Conservation (phyloP, 192 early-diverging fungal genomes). For the Backusella psychrophila region DNA sequence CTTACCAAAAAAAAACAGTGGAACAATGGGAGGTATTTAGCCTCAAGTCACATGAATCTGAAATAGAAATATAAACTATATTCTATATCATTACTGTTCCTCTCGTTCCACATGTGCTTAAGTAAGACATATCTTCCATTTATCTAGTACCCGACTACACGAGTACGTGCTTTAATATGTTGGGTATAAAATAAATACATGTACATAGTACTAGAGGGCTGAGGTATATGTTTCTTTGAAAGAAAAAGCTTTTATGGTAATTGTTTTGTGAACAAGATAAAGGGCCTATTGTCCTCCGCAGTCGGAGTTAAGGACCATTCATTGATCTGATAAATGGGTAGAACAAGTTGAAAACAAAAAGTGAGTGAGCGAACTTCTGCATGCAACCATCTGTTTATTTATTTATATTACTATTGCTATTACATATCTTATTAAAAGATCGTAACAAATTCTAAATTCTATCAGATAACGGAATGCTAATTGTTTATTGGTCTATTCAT, state of each 20-base stretch:
- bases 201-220: not conserved
- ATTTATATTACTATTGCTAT: not conserved
- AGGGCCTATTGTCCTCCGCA: not conserved
- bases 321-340: not conserved
- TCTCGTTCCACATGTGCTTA: not conserved
- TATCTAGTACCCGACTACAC: not conserved
- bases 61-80: not conserved
- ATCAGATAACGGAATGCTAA: not conserved
- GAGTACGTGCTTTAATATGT: not conserved
- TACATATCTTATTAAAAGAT: not conserved
- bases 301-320: not conserved
- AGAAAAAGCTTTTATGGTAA: not conserved
- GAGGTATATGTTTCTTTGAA: not conserved
- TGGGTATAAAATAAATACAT: not conserved
- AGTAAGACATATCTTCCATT: not conserved
- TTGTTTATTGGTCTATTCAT: constrained; percentile 2
- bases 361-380: not conserved
- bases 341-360: not conserved
- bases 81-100: not conserved
- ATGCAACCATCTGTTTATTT: not conserved
- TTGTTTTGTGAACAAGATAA: not conserved
- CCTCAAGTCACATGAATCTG: not conserved
- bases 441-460: not conserved
- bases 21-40: not conserved
- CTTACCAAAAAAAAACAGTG: not conserved